These are phyloP conservation scores for Gossypium sturtianum DNA, from an alignment of 345 rosid species.

Conservation along the genomic window DNA sequence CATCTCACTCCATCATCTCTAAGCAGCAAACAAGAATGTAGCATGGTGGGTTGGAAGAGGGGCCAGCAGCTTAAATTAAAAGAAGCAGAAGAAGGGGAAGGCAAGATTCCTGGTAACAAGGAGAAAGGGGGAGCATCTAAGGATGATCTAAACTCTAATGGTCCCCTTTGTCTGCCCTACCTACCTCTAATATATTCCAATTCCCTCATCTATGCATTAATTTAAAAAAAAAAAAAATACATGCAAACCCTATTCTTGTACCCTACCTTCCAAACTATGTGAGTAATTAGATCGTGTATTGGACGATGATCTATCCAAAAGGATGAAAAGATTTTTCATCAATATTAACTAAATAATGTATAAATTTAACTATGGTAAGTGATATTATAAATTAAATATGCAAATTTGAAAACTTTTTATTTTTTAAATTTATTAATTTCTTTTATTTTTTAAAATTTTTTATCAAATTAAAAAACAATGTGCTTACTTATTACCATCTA, in stretches of 20 bases:
- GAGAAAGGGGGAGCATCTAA: background rate
- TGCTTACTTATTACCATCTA: too few relatives aligned
- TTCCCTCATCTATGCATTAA: background rate
- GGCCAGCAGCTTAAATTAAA: background rate
- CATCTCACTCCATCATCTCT: too few relatives aligned
- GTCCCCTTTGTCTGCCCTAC: constrained; percentile 2
- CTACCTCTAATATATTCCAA: background rate
- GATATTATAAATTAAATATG: too few relatives aligned
- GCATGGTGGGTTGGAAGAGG: background rate
- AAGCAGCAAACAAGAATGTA: background rate
- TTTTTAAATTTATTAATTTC: too few relatives aligned
- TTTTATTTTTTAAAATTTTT: too few relatives aligned
- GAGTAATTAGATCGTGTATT: too few relatives aligned
- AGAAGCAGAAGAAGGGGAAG: background rate
- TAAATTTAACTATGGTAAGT: background rate
- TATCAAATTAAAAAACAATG: too few relatives aligned
- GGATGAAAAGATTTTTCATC: background rate
- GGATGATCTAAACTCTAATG: constrained; percentile 3
- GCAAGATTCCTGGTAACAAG: constrained; percentile 16
- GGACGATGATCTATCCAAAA: background rate
- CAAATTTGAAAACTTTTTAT: background rate
- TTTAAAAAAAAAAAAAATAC: background rate
- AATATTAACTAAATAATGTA: background rate
- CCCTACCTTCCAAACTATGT: too few relatives aligned
- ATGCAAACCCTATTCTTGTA: background rate